Evolutionary conservation across 2,329 filamentous ascomycete genomes (phyloP).

Genomic region (Aspergillus brasiliensis): DNA sequence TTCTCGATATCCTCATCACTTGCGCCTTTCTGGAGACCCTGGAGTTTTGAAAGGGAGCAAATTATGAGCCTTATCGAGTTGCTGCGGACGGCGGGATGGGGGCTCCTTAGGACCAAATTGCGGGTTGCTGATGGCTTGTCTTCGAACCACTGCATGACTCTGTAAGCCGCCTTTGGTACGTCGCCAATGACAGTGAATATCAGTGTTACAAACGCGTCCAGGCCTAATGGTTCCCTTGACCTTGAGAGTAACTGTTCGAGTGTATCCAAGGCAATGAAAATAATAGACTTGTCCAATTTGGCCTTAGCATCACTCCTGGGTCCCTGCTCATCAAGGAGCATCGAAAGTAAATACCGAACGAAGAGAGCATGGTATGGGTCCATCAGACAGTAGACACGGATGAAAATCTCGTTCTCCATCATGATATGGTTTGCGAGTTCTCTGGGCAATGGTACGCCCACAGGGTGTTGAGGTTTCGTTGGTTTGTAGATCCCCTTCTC

Average conservation of each 20-base stretch:
- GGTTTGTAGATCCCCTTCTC: constrained; percentile 54
- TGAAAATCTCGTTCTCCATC: constrained; percentile 70
- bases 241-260: constrained; percentile 75
- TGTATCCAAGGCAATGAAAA: constrained; percentile 56
- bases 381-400: constrained; percentile 77
- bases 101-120: constrained; percentile 65
- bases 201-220: constrained; percentile 57
- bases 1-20: constrained; percentile 27
- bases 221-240: constrained; percentile 67
- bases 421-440: constrained; percentile 60
- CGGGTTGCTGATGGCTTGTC: constrained; percentile 60
- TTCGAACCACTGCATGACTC: constrained; percentile 64
- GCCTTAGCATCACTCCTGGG: constrained; percentile 54
- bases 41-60: constrained; percentile 56
- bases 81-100: constrained; percentile 58
- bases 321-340: constrained; percentile 54
- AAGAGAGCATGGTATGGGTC: constrained; percentile 72
- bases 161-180: constrained; percentile 59
- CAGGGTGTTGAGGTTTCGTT: constrained; percentile 51
- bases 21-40: constrained; percentile 35
- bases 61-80: constrained; percentile 57
- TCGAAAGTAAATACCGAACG: constrained; percentile 62
- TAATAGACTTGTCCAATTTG: constrained; percentile 46
- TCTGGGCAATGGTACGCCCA: constrained; percentile 50
- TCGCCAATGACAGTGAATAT: constrained; percentile 54